Evolutionary conservation across 148 eudicot genomes (phyloP).

Genomic region (Chenopodium quinoa): DNA sequence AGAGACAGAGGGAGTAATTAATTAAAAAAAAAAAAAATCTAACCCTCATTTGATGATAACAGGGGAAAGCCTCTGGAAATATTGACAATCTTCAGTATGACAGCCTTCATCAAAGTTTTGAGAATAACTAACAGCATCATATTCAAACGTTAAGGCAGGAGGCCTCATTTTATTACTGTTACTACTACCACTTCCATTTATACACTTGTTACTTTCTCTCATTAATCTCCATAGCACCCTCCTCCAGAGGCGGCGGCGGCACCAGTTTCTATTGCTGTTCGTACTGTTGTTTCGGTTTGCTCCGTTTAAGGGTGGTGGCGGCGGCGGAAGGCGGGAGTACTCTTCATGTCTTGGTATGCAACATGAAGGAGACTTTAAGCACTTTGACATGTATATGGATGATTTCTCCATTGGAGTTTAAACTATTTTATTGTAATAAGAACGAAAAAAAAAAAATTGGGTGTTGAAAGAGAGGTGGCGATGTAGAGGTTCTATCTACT

Average conservation of each 20-base stretch:
- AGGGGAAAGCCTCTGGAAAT: slow-evolving; percentile 26
- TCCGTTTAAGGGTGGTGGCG: background rate
- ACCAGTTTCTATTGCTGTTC: background rate
- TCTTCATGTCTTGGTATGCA: slow-evolving; percentile 59
- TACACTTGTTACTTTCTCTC: slow-evolving; percentile 49
- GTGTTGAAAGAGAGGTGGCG: background rate
- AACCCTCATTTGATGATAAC: slow-evolving; percentile 13
- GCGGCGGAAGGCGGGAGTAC: slow-evolving; percentile 44
- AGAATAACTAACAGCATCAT: slow-evolving; percentile 74
- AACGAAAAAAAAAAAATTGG: background rate
- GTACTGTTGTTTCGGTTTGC: background rate
- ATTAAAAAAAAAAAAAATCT: background rate
- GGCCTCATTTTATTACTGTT: background rate
- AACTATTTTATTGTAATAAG: background rate
- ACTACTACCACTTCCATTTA: slow-evolving; percentile 26
- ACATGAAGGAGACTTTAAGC: slow-evolving; percentile 64
- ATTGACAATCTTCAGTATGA: slow-evolving; percentile 42
- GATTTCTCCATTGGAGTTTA: slow-evolving; percentile 22
- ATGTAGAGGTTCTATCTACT: background rate
- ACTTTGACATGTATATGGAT: slow-evolving; percentile 46
- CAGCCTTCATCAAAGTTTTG: slow-evolving; percentile 82
- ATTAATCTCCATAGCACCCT: slow-evolving; percentile 51
- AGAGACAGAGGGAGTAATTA: too few species aligned
- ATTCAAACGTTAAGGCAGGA: slow-evolving; percentile 44
- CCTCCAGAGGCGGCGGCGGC: slow-evolving; percentile 41